Evolutionary conservation across 2,329 filamentous ascomycete genomes (phyloP), one percentile per base, ranked within the genome.

Genomic region (Hypoxylon rubiginosum): DNA sequence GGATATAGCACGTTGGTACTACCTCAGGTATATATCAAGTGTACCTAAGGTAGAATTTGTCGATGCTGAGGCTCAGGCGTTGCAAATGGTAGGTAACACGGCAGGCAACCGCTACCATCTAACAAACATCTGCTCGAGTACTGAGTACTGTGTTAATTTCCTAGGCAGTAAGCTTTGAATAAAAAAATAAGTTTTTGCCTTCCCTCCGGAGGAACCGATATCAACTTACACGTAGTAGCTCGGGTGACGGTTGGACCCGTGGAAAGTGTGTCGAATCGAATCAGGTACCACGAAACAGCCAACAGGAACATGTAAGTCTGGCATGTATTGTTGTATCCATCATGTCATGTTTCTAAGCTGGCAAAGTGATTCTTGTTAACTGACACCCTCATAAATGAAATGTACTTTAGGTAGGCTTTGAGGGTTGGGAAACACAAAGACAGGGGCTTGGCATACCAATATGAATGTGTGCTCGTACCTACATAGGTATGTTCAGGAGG

Each of bases 361-460:
- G 13, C 39, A 17, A n/a, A 48, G 30, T 52, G 11, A 58, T 19
- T 34, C 13, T 34, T 57, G 24, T 57, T 54, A 45, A 51, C 5
- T 48, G 45, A 19, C 41, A 17, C 13, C 10, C 41, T 62, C 36
- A 30, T 58, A 13, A 62, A 53, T 30, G n/a, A 56, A 56, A 19
- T 30, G 39, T 28, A 28, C 26, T 7, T 53, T 17, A n/a, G n/a
- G n/a, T n/a, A n/a, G 46, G 52, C 11, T 24, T 55, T 41, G 39
- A 59, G 24, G 24, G 17, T 53, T 17, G 28, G 58, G 51, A 34
- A 15, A 50, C 51, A 62, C 46, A 64, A 61, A 64, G 63, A 30
- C 45, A 55, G 43, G 34, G 43, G 53, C 32, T 68, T 58, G 41
- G 49, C 58, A 62, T 52, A 66, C 63, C 58, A 56, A 41, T 66